Percentiles rank a stretch among this genome's conserved stretches.
Conservation (phyloP, 768 basidiomycete genomes). For the Suillus subalutaceus region DNA sequence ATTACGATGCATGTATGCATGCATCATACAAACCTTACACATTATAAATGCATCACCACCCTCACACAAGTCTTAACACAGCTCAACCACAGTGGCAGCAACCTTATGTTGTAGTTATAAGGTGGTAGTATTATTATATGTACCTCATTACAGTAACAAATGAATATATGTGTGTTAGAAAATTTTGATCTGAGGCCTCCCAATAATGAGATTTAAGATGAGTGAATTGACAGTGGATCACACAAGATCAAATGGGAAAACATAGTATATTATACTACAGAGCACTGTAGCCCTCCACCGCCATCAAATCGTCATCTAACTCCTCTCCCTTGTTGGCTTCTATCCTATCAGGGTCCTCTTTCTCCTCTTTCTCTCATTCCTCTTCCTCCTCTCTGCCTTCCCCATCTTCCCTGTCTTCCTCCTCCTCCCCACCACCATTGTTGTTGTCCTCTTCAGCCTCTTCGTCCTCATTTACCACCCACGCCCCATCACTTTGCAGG, state of each 20-base stretch:
- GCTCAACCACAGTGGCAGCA: neutral
- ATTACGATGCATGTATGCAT: neutral
- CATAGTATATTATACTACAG: neutral
- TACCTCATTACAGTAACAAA: no score
- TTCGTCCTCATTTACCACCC: neutral
- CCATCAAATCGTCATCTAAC: slow-evolving; percentile 7
- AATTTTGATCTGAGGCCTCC: no score
- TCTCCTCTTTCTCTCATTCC: neutral
- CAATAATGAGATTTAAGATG: no score
- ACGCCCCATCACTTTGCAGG: slow-evolving; percentile 1
- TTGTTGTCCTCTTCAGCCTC: neutral
- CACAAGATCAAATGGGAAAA: no score
- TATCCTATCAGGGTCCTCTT: neutral
- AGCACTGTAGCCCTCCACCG: neutral
- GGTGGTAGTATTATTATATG: neutral
- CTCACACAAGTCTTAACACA: neutral
- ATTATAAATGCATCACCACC: neutral
- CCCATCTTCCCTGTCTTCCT: neutral
- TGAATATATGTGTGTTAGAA: no score
- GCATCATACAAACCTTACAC: neutral
- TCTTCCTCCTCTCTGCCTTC: neutral
- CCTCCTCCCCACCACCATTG: neutral
- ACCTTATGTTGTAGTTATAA: neutral
- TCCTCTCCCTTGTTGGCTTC: slow-evolving; percentile 7
- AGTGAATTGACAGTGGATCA: no score